Evolutionary conservation across 140 eudicot species (phyloP), one percentile per base, ranked within the genome.

Genomic region (Bidens hawaiensis): DNA sequence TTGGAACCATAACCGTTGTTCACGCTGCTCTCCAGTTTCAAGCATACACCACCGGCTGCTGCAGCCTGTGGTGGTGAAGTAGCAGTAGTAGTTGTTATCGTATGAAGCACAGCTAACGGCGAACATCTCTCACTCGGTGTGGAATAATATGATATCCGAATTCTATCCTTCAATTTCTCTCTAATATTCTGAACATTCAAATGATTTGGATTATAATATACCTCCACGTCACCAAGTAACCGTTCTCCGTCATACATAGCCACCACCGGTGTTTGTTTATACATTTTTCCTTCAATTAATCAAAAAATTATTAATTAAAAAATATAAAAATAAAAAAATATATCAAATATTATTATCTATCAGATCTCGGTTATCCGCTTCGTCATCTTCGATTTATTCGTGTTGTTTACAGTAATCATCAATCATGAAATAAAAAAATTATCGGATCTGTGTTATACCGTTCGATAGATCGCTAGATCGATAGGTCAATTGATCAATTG

Each of bases 101-200:
- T 94, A 55, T 83, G 90, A 59, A 94, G 94, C 67, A 94, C 99
- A 21, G 99, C 97, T 18, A 94, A 85, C 36, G 99, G 99, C 8
- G 94, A 81, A 68, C 99, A 94, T 66, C 99, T 83, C 67, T 94
- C 99, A 72, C 99, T 88, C 4, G 86, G 79, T 30, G 77, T 78
- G 0, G 99, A 85, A 45, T 67, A 83, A 47, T 85, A 82, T 25
- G 78, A 70, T 25, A 93, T 85, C 81, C 85, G 71, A 67, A 93
- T 84, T 78, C 81, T 94, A 47, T 43, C 71, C 65, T 80, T 70
- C 77, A 72, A 63, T 50, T 85, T 76, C 41, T 64, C 73, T 66
- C 73, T 78, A 34, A 76, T 64, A 55, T 82, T 77, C 58, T 73
- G 67, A 62, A 66, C 57, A 55, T 62, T 52, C 71, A 63, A 68